These are phyloP conservation scores for Penicillium sp. DNA, from an alignment of 2,329 filamentous ascomycete genomes.

Conservation along the genomic window DNA sequence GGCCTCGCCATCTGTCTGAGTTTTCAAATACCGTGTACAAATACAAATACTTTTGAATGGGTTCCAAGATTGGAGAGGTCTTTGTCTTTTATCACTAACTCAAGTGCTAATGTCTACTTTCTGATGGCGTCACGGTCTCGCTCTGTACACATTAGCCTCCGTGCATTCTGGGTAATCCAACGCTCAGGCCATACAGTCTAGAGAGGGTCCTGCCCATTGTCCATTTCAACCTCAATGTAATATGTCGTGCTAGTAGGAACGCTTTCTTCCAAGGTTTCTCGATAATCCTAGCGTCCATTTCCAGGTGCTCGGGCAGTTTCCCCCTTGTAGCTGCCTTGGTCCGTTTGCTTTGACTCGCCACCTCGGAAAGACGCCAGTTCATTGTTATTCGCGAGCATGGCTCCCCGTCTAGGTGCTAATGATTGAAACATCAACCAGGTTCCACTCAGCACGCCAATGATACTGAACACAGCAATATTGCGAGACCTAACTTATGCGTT, in stretches of 20 bases:
- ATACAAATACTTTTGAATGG: neutral
- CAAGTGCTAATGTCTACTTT: neutral
- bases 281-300: neutral
- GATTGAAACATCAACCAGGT: slow-evolving; percentile 22
- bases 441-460: slow-evolving; percentile 22
- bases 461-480: slow-evolving; percentile 24
- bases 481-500: slow-evolving; percentile 13
- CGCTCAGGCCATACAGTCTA: neutral
- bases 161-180: neutral
- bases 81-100: slow-evolving; percentile 1
- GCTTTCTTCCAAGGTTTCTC: neutral
- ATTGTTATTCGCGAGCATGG: slow-evolving; percentile 13
- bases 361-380: slow-evolving; percentile 20
- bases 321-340: slow-evolving; percentile 1
- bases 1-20: neutral
- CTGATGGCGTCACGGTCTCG: neutral
- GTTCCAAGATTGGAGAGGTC: neutral
- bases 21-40: slow-evolving; percentile 1
- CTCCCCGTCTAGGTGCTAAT: slow-evolving; percentile 16
- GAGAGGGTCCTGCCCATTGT: neutral
- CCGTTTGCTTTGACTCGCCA: slow-evolving; percentile 8
- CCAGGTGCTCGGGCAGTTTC: slow-evolving; percentile 14
- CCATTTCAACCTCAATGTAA: neutral
- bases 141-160: slow-evolving; percentile 4
- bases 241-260: neutral